Evolutionary conservation across 306 rosid genomes (phyloP), one percentile per base, ranked within the genome.

Genomic region (Trichosanthes truncata): DNA sequence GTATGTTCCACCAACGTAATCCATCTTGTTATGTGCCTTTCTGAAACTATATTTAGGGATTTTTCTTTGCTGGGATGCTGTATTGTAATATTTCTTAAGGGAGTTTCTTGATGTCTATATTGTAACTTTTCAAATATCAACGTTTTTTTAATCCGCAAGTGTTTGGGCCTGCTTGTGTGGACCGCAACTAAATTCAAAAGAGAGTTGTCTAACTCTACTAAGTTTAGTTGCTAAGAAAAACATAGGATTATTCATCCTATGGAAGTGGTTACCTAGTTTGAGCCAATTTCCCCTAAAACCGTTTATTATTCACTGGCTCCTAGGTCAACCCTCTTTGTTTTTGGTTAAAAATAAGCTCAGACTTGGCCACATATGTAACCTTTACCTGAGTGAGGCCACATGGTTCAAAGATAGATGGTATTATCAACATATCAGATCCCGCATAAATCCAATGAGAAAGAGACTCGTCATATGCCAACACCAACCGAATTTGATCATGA

Each of bases 371-470:
- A 79, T 55, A 31, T 49, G 68, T 79, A 69, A 77, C 74, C 66
- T 51, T 78, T 87, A 95, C 99, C 97, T 95, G 99, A 69, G 99
- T 95, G 78, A 95, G 90, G 78, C 99, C 99, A 81, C 99, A 95
- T 38, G 99, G 99, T 87, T 95, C 99, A 78, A 95, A 95, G 88
- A 95, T 90, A 0, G 99, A 95, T 56, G 99, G 99, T 84, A 95
- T 85, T 80, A 91, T 89, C 89, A 95, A 89, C 97, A 95, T 91
- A 86, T 95, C 97, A 83, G 97, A 93, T 31, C 93, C 97, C 62
- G 97, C 97, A 79, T 63, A 93, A 78, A 95, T 95, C 87, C 86
- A 79, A 82, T 91, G 99, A 75, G 99, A 91, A 84, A 95, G 96
- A 84, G 96, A 78, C 74, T 91, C 99, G 0, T 95, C 99, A 84